A percentile compares a stretch with the other conserved stretches of the same genome.
Conservation (phyloP, 1,139 yeast species). For the Suhomyces kunorum region DNA sequence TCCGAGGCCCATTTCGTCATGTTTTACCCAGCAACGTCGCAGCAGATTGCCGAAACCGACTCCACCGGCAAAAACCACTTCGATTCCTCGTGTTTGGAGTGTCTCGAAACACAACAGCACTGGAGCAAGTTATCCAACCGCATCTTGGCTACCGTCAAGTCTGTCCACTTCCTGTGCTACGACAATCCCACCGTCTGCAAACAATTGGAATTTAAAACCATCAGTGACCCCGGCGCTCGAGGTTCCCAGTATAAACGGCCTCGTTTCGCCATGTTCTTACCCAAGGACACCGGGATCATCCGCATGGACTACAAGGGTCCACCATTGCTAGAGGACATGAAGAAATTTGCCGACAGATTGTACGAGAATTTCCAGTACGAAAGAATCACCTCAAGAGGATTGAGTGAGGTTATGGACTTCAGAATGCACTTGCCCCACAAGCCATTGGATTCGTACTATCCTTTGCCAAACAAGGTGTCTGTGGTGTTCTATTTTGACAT, state of each 20-base stretch:
- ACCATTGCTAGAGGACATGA: constrained; percentile 30
- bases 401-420: constrained; percentile 45
- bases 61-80: constrained; percentile 39
- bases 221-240: constrained; percentile 9
- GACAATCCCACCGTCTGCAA: constrained; percentile 51
- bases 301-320: constrained; percentile 39
- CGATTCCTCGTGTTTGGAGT: constrained; percentile 44
- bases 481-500: constrained; percentile 59
- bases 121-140: constrained; percentile 63
- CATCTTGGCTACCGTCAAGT: constrained; percentile 41
- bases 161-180: constrained; percentile 63
- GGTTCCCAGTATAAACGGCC: constrained; percentile 22
- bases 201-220: constrained; percentile 42
- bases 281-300: constrained; percentile 36
- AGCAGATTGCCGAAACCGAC: constrained; percentile 43
- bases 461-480: constrained; percentile 45
- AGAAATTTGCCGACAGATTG: constrained; percentile 34
- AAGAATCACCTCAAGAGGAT: constrained; percentile 37
- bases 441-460: constrained; percentile 39
- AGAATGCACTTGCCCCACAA: constrained; percentile 34
- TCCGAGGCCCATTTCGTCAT: constrained; percentile 55
- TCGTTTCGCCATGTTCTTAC: constrained; percentile 41
- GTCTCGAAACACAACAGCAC: constrained; percentile 49
- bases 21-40: constrained; percentile 60
- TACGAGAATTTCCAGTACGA: constrained; percentile 42